Evolutionary conservation across 2,329 filamentous ascomycete genomes (phyloP), one percentile per base, ranked within the genome.

Genomic region (Fusarium sp.): DNA sequence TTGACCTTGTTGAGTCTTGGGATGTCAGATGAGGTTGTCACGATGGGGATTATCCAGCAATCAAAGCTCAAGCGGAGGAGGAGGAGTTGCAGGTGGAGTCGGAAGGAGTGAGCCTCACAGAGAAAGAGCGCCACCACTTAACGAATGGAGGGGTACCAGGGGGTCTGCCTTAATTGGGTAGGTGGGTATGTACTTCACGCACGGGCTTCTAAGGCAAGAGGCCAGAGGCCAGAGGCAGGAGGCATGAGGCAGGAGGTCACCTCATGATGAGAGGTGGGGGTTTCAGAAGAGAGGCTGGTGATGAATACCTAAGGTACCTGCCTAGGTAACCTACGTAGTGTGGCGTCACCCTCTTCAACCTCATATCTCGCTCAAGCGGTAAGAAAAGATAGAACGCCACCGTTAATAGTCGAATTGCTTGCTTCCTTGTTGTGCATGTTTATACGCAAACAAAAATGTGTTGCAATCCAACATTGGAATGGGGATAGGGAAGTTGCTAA

Each of bases 101-200:
- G 65, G 65, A 57, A 57, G 47, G 62, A 56, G 55, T 65, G 54
- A 68, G 65, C 65, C 65, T 65, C 65, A 61, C n/a, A 37, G 35
- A 37, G 35, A 37, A n/a, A 44, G 30, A 49, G 55, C 65, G 68
- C 70, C 67, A 67, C 59, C 50, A 50, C 57, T 37, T 26, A 30
- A 32, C 33, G 22, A 56, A 56, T 40, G 33, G 30, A 56, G 32
- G 43, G 30, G 35, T 20, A 22, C 13, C 15, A 30, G 17, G 22
- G 39, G 10, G 30, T 13, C 17, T 26, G 30, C 14, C 30, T 33
- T 33, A 33, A 33, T 33, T 33, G 10, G 28, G 28, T 30, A 24
- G 24, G 24, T 24, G 7, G 24, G 24, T 24, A 24, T 24, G 24
- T 24, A 33, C 30, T n/a, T 17, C 13, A 30, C 22, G 35, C 56